Evolutionary conservation across 495 filamentous ascomycete species (phyloP).

Genomic region (Podospora pseudocomata): DNA sequence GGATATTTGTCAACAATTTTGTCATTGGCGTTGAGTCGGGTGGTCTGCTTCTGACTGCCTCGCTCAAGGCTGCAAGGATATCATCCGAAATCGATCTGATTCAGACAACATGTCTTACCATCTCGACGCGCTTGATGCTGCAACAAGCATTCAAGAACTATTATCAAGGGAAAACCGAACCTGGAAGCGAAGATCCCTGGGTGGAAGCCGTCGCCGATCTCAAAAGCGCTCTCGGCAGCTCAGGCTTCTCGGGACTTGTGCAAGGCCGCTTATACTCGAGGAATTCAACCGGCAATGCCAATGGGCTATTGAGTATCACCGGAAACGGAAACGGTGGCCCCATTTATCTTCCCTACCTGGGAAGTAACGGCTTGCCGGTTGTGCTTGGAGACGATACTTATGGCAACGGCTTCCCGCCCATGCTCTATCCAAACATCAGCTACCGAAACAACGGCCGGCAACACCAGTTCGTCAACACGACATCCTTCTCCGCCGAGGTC

Average conservation of each 20-base stretch:
- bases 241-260: slow-evolving; percentile 52
- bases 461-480: slow-evolving; percentile 38
- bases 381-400: slow-evolving; percentile 52
- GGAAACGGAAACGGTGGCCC: slow-evolving; percentile 26
- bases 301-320: slow-evolving; percentile 61
- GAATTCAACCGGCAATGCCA: slow-evolving; percentile 51
- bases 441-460: slow-evolving; percentile 45
- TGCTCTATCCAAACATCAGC: slow-evolving; percentile 72
- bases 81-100: slow-evolving; percentile 70
- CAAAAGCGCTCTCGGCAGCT: slow-evolving; percentile 54
- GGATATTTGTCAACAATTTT: slow-evolving; percentile 73
- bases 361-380: slow-evolving; percentile 53
- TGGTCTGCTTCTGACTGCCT: slow-evolving; percentile 71
- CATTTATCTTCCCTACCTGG: slow-evolving; percentile 55
- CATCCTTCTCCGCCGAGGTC: slow-evolving; percentile 37
- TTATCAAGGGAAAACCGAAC: slow-evolving; percentile 37
- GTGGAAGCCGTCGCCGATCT: slow-evolving; percentile 53
- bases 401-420: slow-evolving; percentile 59
- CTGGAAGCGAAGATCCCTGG: slow-evolving; percentile 51
- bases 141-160: slow-evolving; percentile 61
- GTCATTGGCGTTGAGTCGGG: slow-evolving; percentile 58
- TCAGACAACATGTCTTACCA: slow-evolving; percentile 62
- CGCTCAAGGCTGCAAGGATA: slow-evolving; percentile 78
- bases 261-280: slow-evolving; percentile 66
- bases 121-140: slow-evolving; percentile 63